These are phyloP conservation scores for Claviceps digitariae DNA, from an alignment of 2,329 filamentous ascomycete species.

Conservation along the genomic window DNA sequence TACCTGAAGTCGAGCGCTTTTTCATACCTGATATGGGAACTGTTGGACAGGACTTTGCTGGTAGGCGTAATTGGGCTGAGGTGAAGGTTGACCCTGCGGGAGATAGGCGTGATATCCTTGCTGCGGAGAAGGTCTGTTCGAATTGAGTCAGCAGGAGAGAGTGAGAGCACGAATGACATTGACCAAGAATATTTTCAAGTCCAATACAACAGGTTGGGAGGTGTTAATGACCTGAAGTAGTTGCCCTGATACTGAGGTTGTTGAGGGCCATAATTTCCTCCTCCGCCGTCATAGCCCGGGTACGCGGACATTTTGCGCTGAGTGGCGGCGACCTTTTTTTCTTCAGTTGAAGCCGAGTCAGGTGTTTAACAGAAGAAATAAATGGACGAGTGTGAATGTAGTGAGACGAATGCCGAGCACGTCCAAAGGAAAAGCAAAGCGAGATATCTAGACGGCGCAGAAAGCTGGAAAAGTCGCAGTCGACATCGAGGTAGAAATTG, in stretches of 20 bases:
- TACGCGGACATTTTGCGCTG: constrained; percentile 45
- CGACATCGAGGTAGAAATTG: not conserved
- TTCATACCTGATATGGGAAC: constrained; percentile 24
- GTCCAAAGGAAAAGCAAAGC: not conserved
- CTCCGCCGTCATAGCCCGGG: constrained; percentile 33
- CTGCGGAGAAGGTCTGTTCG: constrained; percentile 5
- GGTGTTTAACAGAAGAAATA: not conserved
- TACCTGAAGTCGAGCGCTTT: constrained; percentile 9
- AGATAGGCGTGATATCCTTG: constrained; percentile 25
- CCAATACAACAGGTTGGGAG: not conserved
- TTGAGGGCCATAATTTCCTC: constrained; percentile 28
- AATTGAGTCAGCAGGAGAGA: not conserved
- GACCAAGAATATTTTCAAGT: too few species aligned
- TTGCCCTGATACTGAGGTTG: constrained; percentile 27
- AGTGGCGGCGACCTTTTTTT: not conserved
- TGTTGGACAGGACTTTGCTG: constrained; percentile 27
- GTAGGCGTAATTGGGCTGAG: constrained; percentile 34
- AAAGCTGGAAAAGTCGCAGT: not conserved
- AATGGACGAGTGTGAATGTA: not conserved
- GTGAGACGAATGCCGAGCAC: not conserved
- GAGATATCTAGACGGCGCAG: not conserved
- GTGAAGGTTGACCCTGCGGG: constrained; percentile 31
- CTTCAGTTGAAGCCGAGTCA: too few species aligned
- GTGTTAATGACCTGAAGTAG: constrained; percentile 10
- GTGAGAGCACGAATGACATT: not conserved